Evolutionary conservation across 179 eudicot genomes (phyloP), one percentile per base, ranked within the genome.

Genomic region (Actinidia arguta): DNA sequence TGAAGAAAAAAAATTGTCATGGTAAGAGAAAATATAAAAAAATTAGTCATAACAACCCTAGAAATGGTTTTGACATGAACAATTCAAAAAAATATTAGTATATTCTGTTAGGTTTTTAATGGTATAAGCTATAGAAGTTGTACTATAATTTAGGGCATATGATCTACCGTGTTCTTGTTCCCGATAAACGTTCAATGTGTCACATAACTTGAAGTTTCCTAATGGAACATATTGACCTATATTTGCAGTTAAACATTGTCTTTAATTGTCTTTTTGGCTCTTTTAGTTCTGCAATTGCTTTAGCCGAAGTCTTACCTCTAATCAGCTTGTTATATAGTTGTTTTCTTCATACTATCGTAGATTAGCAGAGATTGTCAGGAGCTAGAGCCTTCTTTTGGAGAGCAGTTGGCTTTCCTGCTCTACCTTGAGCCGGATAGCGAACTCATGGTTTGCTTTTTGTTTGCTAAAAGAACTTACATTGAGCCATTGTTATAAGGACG

Each of bases 291-390:
- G 67, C 18, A 39, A 3, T 54, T n/a, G 27, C 47, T 39, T 36
- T 42, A 36, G 69, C 80, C 39, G 44, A 42, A 39, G 42, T 69
- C 42, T 54, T 70, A n/a, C 22, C 76, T 42, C 44, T 17, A 10
- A 31, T 27, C 81, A 66, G n/a, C 58, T 61, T 62, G 22, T 6
- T 1, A 17, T 78, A 25, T 64, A 17, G 4, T 82, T 69, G 10
- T 68, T 42, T 58, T 64, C 13, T 51, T 54, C 22, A n/a, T 44
- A 52, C 73, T 64, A 82, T 78, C 88, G 86, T 95, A 97, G 99
- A 97, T 97, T 77, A 97, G 99, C 85, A 90, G 99, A 90, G 99
- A 97, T 73, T 95, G 98, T 85, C 99, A 97, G 84, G 99, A 97
- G 88, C 90, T 97, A 25, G 99, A 97, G 82, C 92, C 99, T 78